Evolutionary conservation across 31 red algal species (phyloP), one percentile per base, ranked within the genome.

Genomic region (Bonnemaisonia californica): DNA sequence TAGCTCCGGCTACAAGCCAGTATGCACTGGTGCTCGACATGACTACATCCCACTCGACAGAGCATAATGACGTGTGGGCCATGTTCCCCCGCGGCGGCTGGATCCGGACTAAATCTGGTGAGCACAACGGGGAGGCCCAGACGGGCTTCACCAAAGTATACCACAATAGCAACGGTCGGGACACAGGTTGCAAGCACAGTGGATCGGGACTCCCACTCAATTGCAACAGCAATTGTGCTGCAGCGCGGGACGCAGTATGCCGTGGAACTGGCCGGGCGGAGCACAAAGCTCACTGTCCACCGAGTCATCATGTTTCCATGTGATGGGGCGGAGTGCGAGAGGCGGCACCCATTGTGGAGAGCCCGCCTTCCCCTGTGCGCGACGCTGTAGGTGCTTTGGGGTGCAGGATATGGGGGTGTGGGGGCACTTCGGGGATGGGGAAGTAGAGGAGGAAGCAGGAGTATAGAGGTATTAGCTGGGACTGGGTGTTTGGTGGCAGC

Each of bases 1-100:
- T 41, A 11, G 69, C 40, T 8, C 69, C 69, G 16, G 41, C 51
- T 9, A n/a, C 37, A 9, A 3, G 3, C 8, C 32, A 73, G 69
- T 73, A 73, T 28, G 69, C 37, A 4, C 23, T 73, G 21, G 69
- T 73, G 40, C 16, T 73, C 22, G 41, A 42, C 8, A 73, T 73
- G 69, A 73, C 69, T n/a, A 73, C 69, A 42, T 8, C 3, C 9
- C 56, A 79, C 23, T 24, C n/a, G 2, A 39, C 57, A 31, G 76
- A 79, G 76, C 59, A 64, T 47, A 79, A 79, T 37, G 76, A 79
- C 28, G 35, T 79, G 23, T 79, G 57, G 33, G 57, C 59, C 12
- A 37, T 41, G 33, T 79, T 79, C 35, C 19, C 23, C 29, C 13
- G 21, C 11, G 55, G 34, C 13, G 54, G 76, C 33, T 61, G 34